A percentile compares a stretch with the other conserved stretches of the same genome.
These are phyloP conservation scores for Paramecium caudatum DNA, from an alignment of 73 alveolate genomes.

Conservation along the genomic window DNA sequence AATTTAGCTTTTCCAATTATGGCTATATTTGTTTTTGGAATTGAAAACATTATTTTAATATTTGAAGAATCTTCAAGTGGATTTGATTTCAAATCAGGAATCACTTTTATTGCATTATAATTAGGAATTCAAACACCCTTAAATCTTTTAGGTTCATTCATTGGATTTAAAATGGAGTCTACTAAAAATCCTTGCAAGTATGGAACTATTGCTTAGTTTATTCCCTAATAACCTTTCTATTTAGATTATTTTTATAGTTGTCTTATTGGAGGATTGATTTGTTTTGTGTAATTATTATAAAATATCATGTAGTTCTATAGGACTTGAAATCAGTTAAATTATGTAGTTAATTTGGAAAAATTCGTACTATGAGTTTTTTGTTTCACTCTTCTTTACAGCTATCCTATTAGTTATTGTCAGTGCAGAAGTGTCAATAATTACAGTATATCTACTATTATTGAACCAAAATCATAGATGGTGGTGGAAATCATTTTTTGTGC, in stretches of 20 bases:
- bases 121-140: conserved; percentile 76
- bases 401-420: conserved; percentile 64
- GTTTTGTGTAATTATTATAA: conserved; percentile 60
- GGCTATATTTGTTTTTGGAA: conserved; percentile 58
- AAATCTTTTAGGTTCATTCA: conserved; percentile 62
- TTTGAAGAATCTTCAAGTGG: conserved; percentile 76
- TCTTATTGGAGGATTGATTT: conserved; percentile 72
- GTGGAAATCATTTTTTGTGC: conserved; percentile 76
- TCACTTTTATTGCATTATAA: conserved; percentile 68
- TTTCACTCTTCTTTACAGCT: conserved; percentile 60
- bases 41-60: conserved; percentile 39
- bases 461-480: conserved; percentile 77
- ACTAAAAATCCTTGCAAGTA: conserved; percentile 71
- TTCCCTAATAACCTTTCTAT: conserved; percentile 42
- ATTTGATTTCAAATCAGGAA: conserved; percentile 50
- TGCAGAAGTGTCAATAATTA: conserved; percentile 77
- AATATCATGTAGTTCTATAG: neutral
- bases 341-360: conserved; percentile 75
- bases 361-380: conserved; percentile 75
- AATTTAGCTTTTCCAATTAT: conserved; percentile 72
- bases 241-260: conserved; percentile 46
- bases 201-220: conserved; percentile 58
- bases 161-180: conserved; percentile 57
- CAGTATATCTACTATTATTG: conserved; percentile 56
- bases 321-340: conserved; percentile 66